Conservation (phyloP, 441 rosid genomes). For the Erodium moschatum region DNA sequence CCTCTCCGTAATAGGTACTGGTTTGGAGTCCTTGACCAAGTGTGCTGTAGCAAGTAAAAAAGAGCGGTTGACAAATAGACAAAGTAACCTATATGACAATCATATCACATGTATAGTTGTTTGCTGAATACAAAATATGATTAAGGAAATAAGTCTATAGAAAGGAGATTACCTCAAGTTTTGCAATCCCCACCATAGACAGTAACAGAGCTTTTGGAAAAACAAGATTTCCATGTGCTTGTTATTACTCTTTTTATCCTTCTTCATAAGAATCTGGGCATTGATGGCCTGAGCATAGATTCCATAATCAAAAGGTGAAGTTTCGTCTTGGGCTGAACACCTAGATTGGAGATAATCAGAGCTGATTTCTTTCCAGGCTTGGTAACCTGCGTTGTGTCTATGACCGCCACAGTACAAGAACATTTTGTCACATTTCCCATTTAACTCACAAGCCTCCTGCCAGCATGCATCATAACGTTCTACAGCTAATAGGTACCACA, state of each 20-base stretch:
- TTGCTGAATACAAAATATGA: no score
- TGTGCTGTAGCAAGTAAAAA: constrained; percentile 32
- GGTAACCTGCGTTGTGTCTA: constrained; percentile 30
- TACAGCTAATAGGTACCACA: constrained; percentile 74
- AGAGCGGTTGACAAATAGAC: no score
- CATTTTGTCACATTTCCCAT: constrained; percentile 33
- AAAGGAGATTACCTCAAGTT: constrained; percentile 32
- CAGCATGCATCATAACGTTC: constrained; percentile 73
- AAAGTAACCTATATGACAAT: no score
- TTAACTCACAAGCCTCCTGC: constrained; percentile 43
- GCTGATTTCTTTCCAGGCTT: constrained; percentile 43
- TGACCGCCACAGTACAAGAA: constrained; percentile 64
- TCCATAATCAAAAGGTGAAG: constrained; percentile 49
- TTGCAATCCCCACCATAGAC: constrained; percentile 92
- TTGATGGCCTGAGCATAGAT: constrained; percentile 66
- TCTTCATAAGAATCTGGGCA: constrained; percentile 38
- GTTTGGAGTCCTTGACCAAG: constrained; percentile 86
- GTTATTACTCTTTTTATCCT: neutral
- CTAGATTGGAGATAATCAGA: constrained; percentile 29
- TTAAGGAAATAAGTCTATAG: no score
- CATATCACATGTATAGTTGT: no score
- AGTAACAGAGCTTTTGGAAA: constrained; percentile 57
- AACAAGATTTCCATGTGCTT: constrained; percentile 19
- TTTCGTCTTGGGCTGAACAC: constrained; percentile 32
- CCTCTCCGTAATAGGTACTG: constrained; percentile 61